Conservation (phyloP, 805 yeast species). For the Zygotorulaspora florentina region DNA sequence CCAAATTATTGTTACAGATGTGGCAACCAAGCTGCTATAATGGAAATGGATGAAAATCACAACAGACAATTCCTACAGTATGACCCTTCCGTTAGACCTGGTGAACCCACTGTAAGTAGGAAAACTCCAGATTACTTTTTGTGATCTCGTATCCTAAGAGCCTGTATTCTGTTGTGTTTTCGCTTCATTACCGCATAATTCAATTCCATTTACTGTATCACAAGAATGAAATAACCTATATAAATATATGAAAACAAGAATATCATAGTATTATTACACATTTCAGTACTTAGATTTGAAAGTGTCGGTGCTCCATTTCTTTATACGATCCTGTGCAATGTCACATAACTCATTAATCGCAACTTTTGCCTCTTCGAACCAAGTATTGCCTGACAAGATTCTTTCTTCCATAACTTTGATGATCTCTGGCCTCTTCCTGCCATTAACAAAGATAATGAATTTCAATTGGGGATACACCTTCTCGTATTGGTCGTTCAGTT, state of each 20-base stretch:
- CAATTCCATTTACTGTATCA: not conserved
- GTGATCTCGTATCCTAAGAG: conserved; percentile 34
- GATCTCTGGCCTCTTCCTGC: conserved; percentile 61
- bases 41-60: conserved; percentile 95
- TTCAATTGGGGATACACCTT: conserved; percentile 61
- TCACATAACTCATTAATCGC: conserved; percentile 90
- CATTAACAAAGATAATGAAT: conserved; percentile 87
- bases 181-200: conserved; percentile 1
- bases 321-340: conserved; percentile 75
- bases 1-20: conserved; percentile 97
- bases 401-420: conserved; percentile 59
- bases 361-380: conserved; percentile 51
- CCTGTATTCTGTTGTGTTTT: not conserved
- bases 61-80: conserved; percentile 89
- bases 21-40: conserved; percentile 96
- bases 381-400: conserved; percentile 36
- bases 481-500: conserved; percentile 63
- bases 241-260: not conserved
- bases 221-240: too few species aligned
- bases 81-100: conserved; percentile 95
- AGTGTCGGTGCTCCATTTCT: conserved; percentile 38
- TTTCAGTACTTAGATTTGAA: conserved; percentile 2
- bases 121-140: conserved; percentile 96
- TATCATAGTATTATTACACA: not conserved
- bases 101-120: conserved; percentile 95